Percentiles rank a stretch among this genome's conserved stretches.
Evolutionary conservation across 305 asterid species (phyloP).

Genomic region (Andrographis paniculata): DNA sequence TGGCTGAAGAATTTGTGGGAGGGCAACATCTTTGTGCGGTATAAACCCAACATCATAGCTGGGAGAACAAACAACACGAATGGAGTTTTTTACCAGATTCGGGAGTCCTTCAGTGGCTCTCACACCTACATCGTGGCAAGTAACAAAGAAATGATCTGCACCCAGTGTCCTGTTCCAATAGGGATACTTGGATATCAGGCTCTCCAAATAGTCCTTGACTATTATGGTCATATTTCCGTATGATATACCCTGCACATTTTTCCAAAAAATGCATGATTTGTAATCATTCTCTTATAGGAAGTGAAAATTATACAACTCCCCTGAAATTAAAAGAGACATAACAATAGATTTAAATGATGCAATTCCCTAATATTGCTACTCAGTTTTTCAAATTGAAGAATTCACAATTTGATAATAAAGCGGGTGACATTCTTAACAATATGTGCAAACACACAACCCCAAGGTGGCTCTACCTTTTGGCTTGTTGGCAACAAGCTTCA

Average conservation of each 20-base stretch:
- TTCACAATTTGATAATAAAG: too few species aligned
- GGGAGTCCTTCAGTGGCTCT: conserved; percentile 98
- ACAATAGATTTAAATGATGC: too few species aligned
- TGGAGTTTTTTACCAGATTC: conserved; percentile 79
- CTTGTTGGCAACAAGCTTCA: too few species aligned
- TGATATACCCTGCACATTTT: conserved; percentile 76
- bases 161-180: conserved; percentile 97
- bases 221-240: conserved; percentile 91
- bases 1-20: conserved; percentile 93
- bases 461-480: too few species aligned
- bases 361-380: too few species aligned
- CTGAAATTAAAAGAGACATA: too few species aligned
- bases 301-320: too few species aligned
- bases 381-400: too few species aligned
- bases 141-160: conserved; percentile 89
- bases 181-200: conserved; percentile 69
- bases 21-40: conserved; percentile 96
- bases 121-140: conserved; percentile 97
- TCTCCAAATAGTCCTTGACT: conserved; percentile 70
- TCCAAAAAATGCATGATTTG: not conserved
- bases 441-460: too few species aligned
- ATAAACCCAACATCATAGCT: conserved; percentile 95
- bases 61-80: conserved; percentile 94
- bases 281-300: too few species aligned
- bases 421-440: too few species aligned